These are phyloP conservation scores for Pseudoturritis turrita DNA, from an alignment of 345 rosid genomes.

Conservation along the genomic window DNA sequence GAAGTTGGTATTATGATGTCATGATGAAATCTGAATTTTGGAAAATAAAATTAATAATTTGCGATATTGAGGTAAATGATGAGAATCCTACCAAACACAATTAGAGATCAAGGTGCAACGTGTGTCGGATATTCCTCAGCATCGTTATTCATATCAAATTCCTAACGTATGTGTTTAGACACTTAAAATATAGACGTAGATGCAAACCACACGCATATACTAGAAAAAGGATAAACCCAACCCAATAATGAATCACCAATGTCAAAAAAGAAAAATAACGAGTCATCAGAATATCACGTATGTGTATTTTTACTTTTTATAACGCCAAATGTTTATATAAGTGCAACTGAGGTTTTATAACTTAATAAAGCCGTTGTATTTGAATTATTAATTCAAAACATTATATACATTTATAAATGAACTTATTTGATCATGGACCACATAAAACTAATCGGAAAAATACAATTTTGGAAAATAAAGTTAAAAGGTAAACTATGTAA, in stretches of 20 bases:
- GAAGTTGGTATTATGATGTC: background rate
- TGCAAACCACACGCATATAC: conserved; percentile 22
- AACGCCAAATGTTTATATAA: background rate
- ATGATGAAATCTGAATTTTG: background rate
- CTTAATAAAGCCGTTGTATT: background rate
- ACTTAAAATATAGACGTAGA: conserved; percentile 11
- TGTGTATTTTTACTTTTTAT: background rate
- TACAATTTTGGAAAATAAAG: background rate
- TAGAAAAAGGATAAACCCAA: background rate
- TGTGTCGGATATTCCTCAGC: conserved; percentile 37
- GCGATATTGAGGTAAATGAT: background rate
- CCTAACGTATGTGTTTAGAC: background rate
- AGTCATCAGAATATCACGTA: background rate
- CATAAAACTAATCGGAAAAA: background rate
- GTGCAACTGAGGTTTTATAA: background rate
- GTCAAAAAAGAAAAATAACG: background rate
- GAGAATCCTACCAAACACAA: conserved; percentile 22
- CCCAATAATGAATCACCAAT: background rate
- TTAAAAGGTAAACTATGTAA: background rate
- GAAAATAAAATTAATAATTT: background rate
- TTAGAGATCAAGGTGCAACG: conserved; percentile 27
- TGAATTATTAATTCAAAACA: background rate
- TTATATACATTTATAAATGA: background rate
- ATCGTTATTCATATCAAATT: conserved; percentile 6
- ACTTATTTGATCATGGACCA: background rate